A percentile compares a stretch with the other conserved stretches of the same genome.
These are phyloP conservation scores for Knoxia roxburghii DNA, from an alignment of 257 asterid species.

Conservation along the genomic window DNA sequence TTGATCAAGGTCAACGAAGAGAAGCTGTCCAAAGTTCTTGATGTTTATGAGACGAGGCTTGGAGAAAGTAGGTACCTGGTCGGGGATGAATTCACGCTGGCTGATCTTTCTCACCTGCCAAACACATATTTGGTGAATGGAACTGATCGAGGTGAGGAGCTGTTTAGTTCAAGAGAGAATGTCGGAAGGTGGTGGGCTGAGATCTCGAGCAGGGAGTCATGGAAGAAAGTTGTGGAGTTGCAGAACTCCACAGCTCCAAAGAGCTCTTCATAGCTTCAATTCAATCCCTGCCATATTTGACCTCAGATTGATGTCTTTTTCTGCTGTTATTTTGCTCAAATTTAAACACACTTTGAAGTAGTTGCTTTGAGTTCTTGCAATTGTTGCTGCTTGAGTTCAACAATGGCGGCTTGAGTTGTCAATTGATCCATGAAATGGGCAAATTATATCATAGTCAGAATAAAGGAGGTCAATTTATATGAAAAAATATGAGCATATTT, in stretches of 20 bases:
- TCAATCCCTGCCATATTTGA: background rate
- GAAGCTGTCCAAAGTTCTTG: constrained; percentile 70
- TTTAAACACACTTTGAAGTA: background rate
- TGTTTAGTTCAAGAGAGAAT: constrained; percentile 52
- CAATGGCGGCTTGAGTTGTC: background rate
- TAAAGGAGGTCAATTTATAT: too few species aligned
- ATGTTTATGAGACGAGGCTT: constrained; percentile 72
- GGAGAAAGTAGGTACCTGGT: constrained; percentile 67
- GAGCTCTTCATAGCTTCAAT: constrained; percentile 24
- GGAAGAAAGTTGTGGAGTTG: constrained; percentile 77
- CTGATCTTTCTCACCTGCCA: constrained; percentile 84
- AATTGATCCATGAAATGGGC: too few species aligned
- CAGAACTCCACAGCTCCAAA: constrained; percentile 37
- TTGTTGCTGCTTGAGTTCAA: background rate
- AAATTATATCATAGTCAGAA: too few species aligned
- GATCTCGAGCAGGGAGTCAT: constrained; percentile 59
- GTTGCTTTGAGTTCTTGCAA: background rate
- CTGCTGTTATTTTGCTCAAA: background rate
- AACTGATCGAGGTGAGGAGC: constrained; percentile 44
- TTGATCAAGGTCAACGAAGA: constrained; percentile 58
- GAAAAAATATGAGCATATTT: too few species aligned
- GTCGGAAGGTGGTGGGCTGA: constrained; percentile 88
- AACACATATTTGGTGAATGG: constrained; percentile 44
- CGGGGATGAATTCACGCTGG: constrained; percentile 70
- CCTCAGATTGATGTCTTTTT: background rate